Percentiles rank a stretch among this genome's conserved stretches.
Conservation (phyloP, 1,284 basidiomycete genomes). For the Phenoliferia sp. region DNA sequence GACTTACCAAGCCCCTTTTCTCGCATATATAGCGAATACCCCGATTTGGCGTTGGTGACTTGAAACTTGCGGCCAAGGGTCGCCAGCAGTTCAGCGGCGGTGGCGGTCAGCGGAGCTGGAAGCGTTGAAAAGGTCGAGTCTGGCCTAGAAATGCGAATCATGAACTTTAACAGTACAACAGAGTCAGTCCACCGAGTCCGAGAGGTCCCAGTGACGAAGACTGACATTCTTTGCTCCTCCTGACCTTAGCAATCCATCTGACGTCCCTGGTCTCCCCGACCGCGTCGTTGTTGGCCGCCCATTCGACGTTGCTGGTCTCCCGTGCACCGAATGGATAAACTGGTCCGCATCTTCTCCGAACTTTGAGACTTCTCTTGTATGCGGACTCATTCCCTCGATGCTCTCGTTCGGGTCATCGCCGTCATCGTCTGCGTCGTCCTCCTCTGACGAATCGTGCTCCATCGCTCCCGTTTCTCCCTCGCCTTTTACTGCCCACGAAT, state of each 20-base stretch:
- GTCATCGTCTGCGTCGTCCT: conserved; percentile 40
- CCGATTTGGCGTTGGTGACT: conserved; percentile 23
- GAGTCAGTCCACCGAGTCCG: conserved; percentile 3
- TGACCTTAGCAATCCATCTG: conserved; percentile 20
- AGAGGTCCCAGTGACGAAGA: conserved; percentile 8
- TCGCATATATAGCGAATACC: conserved; percentile 22
- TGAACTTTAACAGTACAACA: conserved; percentile 22
- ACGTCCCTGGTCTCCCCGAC: conserved; percentile 30
- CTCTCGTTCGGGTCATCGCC: conserved; percentile 33
- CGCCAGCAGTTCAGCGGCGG: conserved; percentile 27
- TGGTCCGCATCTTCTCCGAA: conserved; percentile 8
- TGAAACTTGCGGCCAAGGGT: conserved; percentile 33
- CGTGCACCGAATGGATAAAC: not conserved
- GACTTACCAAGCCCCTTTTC: conserved; percentile 33
- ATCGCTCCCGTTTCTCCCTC: conserved; percentile 43
- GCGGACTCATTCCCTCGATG: conserved; percentile 9
- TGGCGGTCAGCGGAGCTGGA: conserved; percentile 32
- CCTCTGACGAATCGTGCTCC: conserved; percentile 40
- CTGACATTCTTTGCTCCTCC: conserved; percentile 29
- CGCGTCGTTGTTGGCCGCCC: conserved; percentile 1
- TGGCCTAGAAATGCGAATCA: conserved; percentile 35
- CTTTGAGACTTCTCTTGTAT: conserved; percentile 12
- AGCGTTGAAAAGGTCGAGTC: conserved; percentile 36
- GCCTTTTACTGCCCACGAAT: conserved; percentile 52
- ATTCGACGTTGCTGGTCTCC: conserved; percentile 5